A percentile compares a stretch with the other conserved stretches of the same genome.
Conservation (phyloP, 176 grass and related monocot species). For the Avena atlantica region DNA sequence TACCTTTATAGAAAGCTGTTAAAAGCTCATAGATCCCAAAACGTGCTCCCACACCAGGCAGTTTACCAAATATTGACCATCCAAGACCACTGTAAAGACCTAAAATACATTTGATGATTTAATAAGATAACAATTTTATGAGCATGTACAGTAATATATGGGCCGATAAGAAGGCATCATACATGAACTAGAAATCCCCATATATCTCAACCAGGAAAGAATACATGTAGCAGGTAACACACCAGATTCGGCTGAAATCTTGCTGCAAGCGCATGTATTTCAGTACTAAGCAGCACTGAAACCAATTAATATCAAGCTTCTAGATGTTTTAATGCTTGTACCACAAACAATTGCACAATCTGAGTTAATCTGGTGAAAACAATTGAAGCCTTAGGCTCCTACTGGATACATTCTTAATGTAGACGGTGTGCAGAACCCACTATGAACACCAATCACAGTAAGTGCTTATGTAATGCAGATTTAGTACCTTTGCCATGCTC, state of each 20-base stretch:
- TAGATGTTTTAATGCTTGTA: not conserved
- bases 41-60: slow-evolving; percentile 79
- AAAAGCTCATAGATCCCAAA: slow-evolving; percentile 92
- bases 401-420: not conserved
- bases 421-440: not conserved
- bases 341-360: not conserved
- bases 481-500: not conserved
- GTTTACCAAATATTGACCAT: slow-evolving; percentile 75
- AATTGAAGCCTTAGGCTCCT: not conserved
- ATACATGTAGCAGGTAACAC: slow-evolving; percentile 3
- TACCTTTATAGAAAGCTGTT: slow-evolving; percentile 96
- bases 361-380: not conserved
- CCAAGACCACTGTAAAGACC: slow-evolving; percentile 82
- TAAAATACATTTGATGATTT: slow-evolving; percentile 41
- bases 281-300: not conserved
- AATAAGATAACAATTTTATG: slow-evolving; percentile 33
- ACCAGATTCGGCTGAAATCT: not conserved
- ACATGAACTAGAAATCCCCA: slow-evolving; percentile 29
- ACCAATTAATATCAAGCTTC: not conserved
- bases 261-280: not conserved
- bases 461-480: not conserved
- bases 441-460: not conserved
- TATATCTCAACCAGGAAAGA: slow-evolving; percentile 24
- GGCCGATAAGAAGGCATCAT: not conserved
- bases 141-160: not conserved